Base-by-base conservation (phyloP, 2,329 filamentous ascomycete species). In the Orbilia brochopaga region DNA sequence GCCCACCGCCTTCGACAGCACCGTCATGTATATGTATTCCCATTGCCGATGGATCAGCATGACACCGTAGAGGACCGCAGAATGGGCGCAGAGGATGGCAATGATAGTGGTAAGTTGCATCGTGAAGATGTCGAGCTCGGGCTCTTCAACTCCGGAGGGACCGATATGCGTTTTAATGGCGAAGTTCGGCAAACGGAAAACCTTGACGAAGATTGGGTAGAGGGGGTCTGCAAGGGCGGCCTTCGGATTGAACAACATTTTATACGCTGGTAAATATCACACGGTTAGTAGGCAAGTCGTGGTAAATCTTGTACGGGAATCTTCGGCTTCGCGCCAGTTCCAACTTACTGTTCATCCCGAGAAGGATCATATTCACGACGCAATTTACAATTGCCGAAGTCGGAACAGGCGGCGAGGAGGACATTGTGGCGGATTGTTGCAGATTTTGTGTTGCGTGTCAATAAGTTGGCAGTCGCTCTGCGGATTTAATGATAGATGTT, bases 321-420 rank as follows among this genome's bases (percentile, higher is more conserved):
- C 17, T n/a, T n/a, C n/a, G n/a, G n/a, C 8, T 21, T 15, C 6
- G 7, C 4, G 44, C 8, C 5, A 3, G 24, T 13, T 35, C 5
- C 5, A 5, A 2, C 17, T 32, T 65, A 72, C 67, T 35, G 23
- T 72, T 72, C 11, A 72, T 19, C 8, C 54, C 15, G 23, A 72
- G 24, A 5, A 72, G 56, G 30, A 72, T 17, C 60, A 72, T 65
- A 23, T 72, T 72, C 8, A 72, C 67, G n/a, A 42, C 42, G 42
- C 67, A 72, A 30, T 72, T 72, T 10, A 72, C 60, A 32, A 72
- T 65, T 5, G 67, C 67, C n/a, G 67, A 72, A 37, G 67, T 65
- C 35, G 67, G 67, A 44, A 72, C 55, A 21, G 55, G 56, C 13
- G 67, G 67, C n/a, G 60, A 61, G 23, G 32, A 6, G 0, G 58